These are phyloP conservation scores for Eucalyptus pauciflora DNA, from an alignment of 345 rosid species.

Conservation along the genomic window DNA sequence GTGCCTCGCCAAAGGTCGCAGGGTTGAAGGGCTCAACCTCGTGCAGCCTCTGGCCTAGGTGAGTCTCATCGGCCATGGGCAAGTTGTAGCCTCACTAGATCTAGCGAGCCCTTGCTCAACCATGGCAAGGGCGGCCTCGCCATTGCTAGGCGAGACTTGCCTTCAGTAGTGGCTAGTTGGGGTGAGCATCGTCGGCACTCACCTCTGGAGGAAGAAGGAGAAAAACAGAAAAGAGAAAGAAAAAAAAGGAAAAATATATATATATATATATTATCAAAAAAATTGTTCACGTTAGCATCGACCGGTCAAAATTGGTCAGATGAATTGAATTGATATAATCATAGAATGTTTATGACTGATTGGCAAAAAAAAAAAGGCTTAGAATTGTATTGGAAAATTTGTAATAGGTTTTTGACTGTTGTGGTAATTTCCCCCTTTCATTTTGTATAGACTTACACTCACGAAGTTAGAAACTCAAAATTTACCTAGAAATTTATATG, in stretches of 20 bases:
- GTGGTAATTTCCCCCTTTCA: background rate
- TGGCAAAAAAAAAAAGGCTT: no score
- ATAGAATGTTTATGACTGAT: no score
- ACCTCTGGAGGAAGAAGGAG: background rate
- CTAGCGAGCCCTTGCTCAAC: rapidly evolving
- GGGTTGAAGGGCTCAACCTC: no score
- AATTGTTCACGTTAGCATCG: rapidly evolving
- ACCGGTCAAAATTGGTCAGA: rapidly evolving
- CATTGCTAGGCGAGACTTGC: no score
- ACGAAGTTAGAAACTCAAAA: background rate
- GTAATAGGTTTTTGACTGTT: no score
- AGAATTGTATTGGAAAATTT: no score
- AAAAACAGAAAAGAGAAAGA: background rate
- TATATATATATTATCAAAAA: no score
- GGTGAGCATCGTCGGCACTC: no score
- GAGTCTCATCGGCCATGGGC: background rate
- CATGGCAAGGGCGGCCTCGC: background rate
- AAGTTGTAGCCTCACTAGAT: background rate
- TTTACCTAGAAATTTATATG: background rate
- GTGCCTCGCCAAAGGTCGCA: background rate
- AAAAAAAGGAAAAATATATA: no score
- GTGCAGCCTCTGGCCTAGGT: rapidly evolving
- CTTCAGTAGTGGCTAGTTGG: no score
- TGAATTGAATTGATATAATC: no score
- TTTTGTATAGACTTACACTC: background rate